Base-by-base conservation (phyloP, 371 early-diverging fungal species). In the Rhizopus stolonifer region DNA sequence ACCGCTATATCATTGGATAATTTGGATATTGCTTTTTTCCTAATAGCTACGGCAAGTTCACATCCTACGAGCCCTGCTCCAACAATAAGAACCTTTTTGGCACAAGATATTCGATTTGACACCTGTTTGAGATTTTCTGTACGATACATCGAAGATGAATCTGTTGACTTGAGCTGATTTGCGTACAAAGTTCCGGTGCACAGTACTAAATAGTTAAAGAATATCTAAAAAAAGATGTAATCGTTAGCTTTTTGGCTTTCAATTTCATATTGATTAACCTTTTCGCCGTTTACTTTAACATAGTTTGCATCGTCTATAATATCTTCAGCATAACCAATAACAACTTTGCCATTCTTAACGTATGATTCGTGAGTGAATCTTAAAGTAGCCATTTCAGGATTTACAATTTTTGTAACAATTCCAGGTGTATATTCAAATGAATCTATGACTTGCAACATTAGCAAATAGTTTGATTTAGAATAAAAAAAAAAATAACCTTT, bases 121-220 rank as follows among this genome's bases (percentile, higher is more conserved):
- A 61, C 65, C 33, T 55, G 39, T 29, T 63, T 55, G 6, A 69
- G 11, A 8, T 66, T 66, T 14, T 64, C 54, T 6, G 58, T 19
- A 18, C 76, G 54, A 24, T 78, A 78, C 4, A 69, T 34, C 2
- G 72, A 48, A 2, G 79, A 76, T 4, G 70, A 55, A 26, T 76
- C 74, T 15, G 62, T 63, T n/a, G 77, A 70, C 46, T 76, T 77
- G 15, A 80, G 65, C 22, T 75, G 77, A 6, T 66, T 65, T 14
- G 77, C 72, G 61, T 85, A 84, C 8, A 68, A 63, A 32, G 83
- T 81, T 1, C 92, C 92, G 0, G 87, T 85, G 14, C 85, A 84
- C 23, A 91, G 65, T 3, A 86, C 82, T 33, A 87, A 61, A 60
- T 88, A 88, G 59, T 91, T 85, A 65, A 84, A 90, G 17, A 70